phyloP scores from a whole-genome alignment of 192 early-diverging fungal genomes.

The Spizellomyces sp. region DNA sequence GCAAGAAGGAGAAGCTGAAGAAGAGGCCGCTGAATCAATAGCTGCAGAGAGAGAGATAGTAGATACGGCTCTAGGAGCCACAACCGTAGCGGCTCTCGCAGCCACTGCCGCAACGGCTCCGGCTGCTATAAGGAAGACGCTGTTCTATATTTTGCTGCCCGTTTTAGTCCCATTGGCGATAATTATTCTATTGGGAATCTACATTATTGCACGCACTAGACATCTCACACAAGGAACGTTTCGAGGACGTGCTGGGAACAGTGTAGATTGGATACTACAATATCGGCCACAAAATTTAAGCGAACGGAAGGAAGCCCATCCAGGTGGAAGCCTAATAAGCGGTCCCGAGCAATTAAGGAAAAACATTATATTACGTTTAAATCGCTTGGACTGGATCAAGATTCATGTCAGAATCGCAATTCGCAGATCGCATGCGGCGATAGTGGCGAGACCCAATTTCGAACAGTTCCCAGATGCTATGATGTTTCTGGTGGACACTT shows the following conservation, averaged over 20 bases:
- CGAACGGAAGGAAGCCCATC: no score
- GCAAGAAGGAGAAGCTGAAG: neutral
- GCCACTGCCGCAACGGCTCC: constrained; percentile 13
- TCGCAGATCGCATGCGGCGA: constrained; percentile 34
- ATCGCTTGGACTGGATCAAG: constrained; percentile 34
- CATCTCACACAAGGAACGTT: neutral
- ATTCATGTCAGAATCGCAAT: constrained; percentile 19
- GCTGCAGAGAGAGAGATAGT: neutral
- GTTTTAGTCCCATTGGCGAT: constrained; percentile 18
- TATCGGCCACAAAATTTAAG: no score
- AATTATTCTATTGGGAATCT: neutral
- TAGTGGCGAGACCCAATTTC: constrained; percentile 22
- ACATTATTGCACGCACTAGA: neutral
- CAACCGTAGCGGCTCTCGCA: constrained; percentile 1
- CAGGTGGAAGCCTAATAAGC: no score
- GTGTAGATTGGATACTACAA: neutral
- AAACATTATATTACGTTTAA: constrained; percentile 31
- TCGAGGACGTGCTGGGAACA: neutral
- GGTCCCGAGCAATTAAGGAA: neutral
- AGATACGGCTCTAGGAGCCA: constrained; percentile 7
- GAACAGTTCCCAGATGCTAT: constrained; percentile 14
- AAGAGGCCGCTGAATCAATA: constrained; percentile 5
- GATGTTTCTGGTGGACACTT: constrained; percentile 13
- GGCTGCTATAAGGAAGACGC: neutral
- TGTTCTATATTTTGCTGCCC: constrained; percentile 13